These are phyloP conservation scores for Triticum timopheevii DNA, from an alignment of 176 grass and related monocot genomes.

Conservation along the genomic window DNA sequence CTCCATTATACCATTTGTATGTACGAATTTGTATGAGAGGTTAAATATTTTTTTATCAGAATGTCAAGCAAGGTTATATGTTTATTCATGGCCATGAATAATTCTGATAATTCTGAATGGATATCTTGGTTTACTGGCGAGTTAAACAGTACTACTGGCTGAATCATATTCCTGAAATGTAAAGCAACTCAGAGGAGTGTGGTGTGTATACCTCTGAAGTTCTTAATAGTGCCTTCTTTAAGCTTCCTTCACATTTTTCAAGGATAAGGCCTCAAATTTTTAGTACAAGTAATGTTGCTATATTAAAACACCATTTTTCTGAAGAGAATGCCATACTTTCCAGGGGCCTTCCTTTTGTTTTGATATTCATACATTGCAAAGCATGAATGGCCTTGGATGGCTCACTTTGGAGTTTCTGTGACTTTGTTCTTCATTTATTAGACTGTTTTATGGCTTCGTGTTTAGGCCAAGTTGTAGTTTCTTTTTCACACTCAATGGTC, in stretches of 20 bases:
- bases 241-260: not conserved
- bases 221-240: not conserved
- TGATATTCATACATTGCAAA: not conserved
- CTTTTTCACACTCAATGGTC: not conserved
- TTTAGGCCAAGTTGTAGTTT: conserved; percentile 21
- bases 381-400: not conserved
- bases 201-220: not conserved
- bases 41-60: not conserved
- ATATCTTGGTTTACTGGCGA: conserved; percentile 4
- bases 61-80: not conserved
- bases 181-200: not conserved
- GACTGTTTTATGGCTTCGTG: not conserved
- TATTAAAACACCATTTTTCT: conserved; percentile 9
- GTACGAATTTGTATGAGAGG: not conserved
- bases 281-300: not conserved
- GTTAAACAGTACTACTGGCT: not conserved
- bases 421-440: not conserved
- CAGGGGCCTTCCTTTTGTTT: not conserved
- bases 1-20: not conserved
- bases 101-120: not conserved
- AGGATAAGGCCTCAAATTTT: not conserved
- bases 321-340: not conserved
- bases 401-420: not conserved
- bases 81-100: not conserved
- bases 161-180: not conserved